Percentiles rank a stretch among this genome's conserved stretches.
phyloP scores from a whole-genome alignment of 257 asterid genomes.

The Primulina tabacum region DNA sequence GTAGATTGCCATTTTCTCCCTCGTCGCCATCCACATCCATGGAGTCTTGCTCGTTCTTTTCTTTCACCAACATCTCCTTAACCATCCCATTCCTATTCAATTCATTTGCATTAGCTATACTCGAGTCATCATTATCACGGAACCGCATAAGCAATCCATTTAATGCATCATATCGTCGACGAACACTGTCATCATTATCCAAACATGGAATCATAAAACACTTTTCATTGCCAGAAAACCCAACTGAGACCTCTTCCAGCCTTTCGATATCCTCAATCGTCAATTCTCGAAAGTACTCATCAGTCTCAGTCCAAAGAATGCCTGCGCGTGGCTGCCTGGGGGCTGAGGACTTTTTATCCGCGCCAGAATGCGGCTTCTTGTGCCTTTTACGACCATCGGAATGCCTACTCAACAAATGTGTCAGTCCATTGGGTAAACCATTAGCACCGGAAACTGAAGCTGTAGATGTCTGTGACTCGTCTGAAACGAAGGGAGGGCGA shows the following conservation, averaged over 20 bases:
- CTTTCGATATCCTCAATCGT: conserved; percentile 58
- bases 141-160: conserved; percentile 35
- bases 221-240: conserved; percentile 39
- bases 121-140: conserved; percentile 24
- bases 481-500: conserved; percentile 72
- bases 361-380: conserved; percentile 62
- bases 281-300: conserved; percentile 78
- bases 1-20: conserved; percentile 24
- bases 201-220: conserved; percentile 45
- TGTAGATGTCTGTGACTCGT: conserved; percentile 42
- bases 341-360: conserved; percentile 56
- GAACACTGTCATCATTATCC: conserved; percentile 28
- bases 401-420: conserved; percentile 55
- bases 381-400: conserved; percentile 71
- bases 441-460: conserved; percentile 34
- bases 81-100: conserved; percentile 28
- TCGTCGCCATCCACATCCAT: conserved; percentile 54
- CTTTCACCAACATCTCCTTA: conserved; percentile 32
- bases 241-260: conserved; percentile 40
- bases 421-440: conserved; percentile 63
- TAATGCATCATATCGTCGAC: conserved; percentile 23
- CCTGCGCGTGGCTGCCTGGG: conserved; percentile 43
- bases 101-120: conserved; percentile 26
- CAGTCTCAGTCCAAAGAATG: conserved; percentile 67
- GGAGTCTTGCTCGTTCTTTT: conserved; percentile 38